These are phyloP conservation scores for Corymbia maculata DNA, from an alignment of 345 rosid genomes.

Conservation along the genomic window DNA sequence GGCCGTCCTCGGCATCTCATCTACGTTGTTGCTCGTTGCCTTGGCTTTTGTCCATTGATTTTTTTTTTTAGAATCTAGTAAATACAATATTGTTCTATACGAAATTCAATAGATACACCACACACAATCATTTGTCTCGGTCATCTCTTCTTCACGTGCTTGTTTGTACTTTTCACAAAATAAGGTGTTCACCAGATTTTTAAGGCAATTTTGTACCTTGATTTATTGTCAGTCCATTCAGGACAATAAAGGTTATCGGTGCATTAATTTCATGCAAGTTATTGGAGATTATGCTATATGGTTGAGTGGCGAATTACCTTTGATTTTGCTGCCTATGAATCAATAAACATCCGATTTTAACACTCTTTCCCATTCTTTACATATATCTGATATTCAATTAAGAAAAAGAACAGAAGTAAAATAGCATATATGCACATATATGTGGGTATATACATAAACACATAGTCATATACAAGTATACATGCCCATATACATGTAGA, in stretches of 20 bases:
- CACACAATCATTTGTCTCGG: background rate
- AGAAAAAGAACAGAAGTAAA: background rate
- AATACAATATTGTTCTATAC: background rate
- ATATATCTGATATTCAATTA: background rate
- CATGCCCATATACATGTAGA: background rate
- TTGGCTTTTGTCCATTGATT: constrained; percentile 1
- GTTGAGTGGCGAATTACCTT: background rate
- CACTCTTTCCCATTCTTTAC: background rate
- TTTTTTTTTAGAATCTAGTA: background rate
- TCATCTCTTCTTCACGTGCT: background rate
- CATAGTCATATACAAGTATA: background rate
- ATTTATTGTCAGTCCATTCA: background rate
- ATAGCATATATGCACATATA: background rate
- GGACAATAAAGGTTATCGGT: background rate
- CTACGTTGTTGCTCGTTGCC: background rate
- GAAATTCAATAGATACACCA: background rate
- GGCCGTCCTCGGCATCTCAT: constrained; percentile 9
- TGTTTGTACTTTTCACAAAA: background rate
- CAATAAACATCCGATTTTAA: background rate
- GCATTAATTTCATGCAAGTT: background rate
- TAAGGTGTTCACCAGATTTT: background rate
- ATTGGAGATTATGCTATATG: background rate
- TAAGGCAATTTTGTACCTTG: background rate
- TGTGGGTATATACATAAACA: background rate
- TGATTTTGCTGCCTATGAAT: background rate